Evolutionary conservation across 2,329 filamentous ascomycete genomes (phyloP).

Genomic region (Xylogone sp.): DNA sequence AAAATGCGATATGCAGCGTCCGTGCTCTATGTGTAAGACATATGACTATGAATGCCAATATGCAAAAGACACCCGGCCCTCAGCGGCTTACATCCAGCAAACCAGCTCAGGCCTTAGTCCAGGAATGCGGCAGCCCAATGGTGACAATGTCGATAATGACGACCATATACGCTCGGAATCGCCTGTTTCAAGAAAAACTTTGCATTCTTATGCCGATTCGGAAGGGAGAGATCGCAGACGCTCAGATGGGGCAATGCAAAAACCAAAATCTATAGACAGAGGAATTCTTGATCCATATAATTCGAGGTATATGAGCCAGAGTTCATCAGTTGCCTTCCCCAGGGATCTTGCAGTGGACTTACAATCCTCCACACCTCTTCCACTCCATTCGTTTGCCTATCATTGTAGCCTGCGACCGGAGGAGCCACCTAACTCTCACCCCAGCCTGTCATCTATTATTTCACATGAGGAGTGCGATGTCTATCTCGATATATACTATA

Average conservation of each 20-base stretch:
- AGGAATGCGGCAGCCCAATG: background rate
- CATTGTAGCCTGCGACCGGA: constrained; percentile 29
- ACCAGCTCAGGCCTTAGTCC: background rate
- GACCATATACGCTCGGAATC: background rate
- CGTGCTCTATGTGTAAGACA: constrained; percentile 19
- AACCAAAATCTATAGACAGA: background rate
- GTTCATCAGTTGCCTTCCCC: constrained; percentile 31
- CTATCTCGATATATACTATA: constrained; percentile 27
- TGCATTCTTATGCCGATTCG: background rate
- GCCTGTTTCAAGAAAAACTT: background rate
- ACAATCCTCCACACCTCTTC: constrained; percentile 28
- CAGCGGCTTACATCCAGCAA: constrained; percentile 10
- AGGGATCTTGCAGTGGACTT: constrained; percentile 28
- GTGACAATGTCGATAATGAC: background rate
- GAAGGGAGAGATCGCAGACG: background rate
- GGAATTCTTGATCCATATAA: constrained; percentile 28
- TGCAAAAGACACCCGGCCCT: constrained; percentile 7
- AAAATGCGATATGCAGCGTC: constrained; percentile 19
- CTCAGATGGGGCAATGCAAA: background rate
- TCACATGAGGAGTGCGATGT: constrained; percentile 21
- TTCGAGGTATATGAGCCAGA: constrained; percentile 26
- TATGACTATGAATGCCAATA: constrained; percentile 21
- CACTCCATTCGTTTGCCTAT: constrained; percentile 33
- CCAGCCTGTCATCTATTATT: constrained; percentile 19
- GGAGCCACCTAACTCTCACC: constrained; percentile 16